Percentiles rank a stretch among this genome's conserved stretches.
Conservation (phyloP, 2,329 filamentous ascomycete species). For the Aspergillus unguis region DNA sequence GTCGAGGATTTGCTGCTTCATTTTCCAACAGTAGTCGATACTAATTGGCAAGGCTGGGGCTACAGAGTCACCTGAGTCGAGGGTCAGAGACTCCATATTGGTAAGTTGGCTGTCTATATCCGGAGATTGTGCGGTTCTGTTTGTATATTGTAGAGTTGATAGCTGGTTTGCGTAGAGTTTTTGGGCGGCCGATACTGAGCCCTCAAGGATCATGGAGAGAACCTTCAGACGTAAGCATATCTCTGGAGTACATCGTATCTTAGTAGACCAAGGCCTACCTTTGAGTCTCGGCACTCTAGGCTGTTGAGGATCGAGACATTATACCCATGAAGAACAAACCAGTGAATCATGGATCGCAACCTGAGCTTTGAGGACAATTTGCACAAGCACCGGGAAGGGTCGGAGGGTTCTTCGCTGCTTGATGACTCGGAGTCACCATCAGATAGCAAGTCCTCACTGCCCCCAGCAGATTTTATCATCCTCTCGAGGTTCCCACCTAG, state of each 20-base stretch:
- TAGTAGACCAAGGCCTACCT: conserved; percentile 40
- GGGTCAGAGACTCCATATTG: too few species aligned
- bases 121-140: background rate
- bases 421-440: background rate
- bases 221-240: conserved; percentile 13
- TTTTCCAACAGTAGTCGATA: background rate
- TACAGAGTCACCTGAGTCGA: too few species aligned
- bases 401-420: background rate
- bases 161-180: background rate
- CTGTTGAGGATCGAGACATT: conserved; percentile 64
- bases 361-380: conserved; percentile 18
- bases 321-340: conserved; percentile 54
- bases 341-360: conserved; percentile 52
- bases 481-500: background rate
- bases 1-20: background rate
- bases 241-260: background rate
- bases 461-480: too few species aligned
- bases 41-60: too few species aligned
- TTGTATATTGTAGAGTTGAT: background rate
- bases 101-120: too few species aligned
- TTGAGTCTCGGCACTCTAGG: conserved; percentile 62
- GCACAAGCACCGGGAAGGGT: background rate
- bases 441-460: too few species aligned
- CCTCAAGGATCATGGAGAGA: conserved; percentile 22
- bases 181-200: conserved; percentile 1